These are phyloP conservation scores for Penicillium sp. DNA, from an alignment of 2,329 filamentous ascomycete species.

Conservation along the genomic window DNA sequence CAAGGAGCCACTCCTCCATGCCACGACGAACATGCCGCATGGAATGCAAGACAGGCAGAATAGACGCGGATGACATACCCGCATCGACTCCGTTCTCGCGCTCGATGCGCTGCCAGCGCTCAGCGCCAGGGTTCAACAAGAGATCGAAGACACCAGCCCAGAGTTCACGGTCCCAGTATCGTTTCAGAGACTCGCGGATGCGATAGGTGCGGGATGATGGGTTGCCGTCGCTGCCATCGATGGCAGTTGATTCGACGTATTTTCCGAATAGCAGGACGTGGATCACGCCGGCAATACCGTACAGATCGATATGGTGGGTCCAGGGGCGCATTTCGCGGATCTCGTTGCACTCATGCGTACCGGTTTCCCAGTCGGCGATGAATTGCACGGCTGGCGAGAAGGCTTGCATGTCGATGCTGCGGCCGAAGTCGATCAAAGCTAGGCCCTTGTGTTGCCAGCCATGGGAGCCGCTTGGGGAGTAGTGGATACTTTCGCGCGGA, in stretches of 20 bases:
- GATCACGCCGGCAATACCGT: slow-evolving; percentile 83
- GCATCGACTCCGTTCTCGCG: slow-evolving; percentile 27
- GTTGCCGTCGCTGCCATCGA: slow-evolving; percentile 16
- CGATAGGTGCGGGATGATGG: slow-evolving; percentile 61
- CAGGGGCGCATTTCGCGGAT: slow-evolving; percentile 92
- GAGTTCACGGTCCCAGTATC: slow-evolving; percentile 95
- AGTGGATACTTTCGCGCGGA: slow-evolving; percentile 51
- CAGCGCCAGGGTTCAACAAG: slow-evolving; percentile 70
- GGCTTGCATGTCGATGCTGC: slow-evolving; percentile 86
- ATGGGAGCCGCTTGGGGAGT: slow-evolving; percentile 68
- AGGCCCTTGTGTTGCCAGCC: slow-evolving; percentile 82
- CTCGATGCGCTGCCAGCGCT: slow-evolving; percentile 63
- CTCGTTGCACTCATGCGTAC: slow-evolving; percentile 85
- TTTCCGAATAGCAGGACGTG: slow-evolving; percentile 90
- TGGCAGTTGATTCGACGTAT: slow-evolving; percentile 76
- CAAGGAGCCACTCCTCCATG: slow-evolving; percentile 83
- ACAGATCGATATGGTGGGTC: slow-evolving; percentile 98
- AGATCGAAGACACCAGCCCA: slow-evolving; percentile 83
- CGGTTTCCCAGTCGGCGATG: slow-evolving; percentile 92
- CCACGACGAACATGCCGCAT: slow-evolving; percentile 68
- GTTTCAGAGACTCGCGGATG: slow-evolving; percentile 79
- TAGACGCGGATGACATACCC: slow-evolving; percentile 25
- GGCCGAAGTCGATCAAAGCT: slow-evolving; percentile 89
- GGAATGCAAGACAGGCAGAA: slow-evolving; percentile 70
- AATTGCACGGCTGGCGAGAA: slow-evolving; percentile 79